Evolutionary conservation across 495 filamentous ascomycete genomes (phyloP), one percentile per base, ranked within the genome.

Genomic region (Sabuloglossum arenarium): DNA sequence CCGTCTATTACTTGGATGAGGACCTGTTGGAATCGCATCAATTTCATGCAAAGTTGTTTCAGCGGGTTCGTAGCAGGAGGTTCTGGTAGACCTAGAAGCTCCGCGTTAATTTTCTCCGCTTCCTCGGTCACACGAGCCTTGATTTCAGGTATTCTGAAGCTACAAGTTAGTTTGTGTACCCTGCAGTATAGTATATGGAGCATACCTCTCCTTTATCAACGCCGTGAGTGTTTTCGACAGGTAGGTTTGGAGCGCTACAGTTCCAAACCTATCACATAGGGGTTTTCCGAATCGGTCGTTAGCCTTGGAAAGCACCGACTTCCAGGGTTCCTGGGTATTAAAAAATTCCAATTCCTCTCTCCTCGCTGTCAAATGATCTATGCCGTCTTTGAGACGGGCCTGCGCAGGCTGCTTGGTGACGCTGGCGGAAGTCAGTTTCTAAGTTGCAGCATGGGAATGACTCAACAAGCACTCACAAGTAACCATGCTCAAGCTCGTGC

Each of bases 341-440:
- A 75, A 75, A 56, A 74, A 75, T 0, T 58, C 59, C 0, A 56
- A 29, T 55, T 75, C 73, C 10, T 60, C 54, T 0, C 53, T 54
- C 3, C 73, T 63, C 0, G 73, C 73, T 39, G 68, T 58, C 11
- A 27, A 25, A 30, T 69, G 67, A 25, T 57, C 59, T 32, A 72
- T 65, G 0, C 61, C 64, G 1, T 54, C n/a, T 1, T 66, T 62
- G 0, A 75, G 60, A 4, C 67, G 67, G 1, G 62, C 61, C 45
- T 71, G 68, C 12, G 66, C 59, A 0, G 68, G 72, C 39, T 73
- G 68, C 57, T 75, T 75, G 11, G 71, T 73, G 0, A 74, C 69
- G 53, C 47, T 51, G 16, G 5, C 12, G 11, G 12, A 51, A 11
- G 25, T 51, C 3, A 51, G 47, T 29, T 14, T 2, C 16, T 29